A percentile compares a stretch with the other conserved stretches of the same genome.
These are phyloP conservation scores for Arthrobotrys megalospora DNA, from an alignment of 2,329 filamentous ascomycete genomes.

Conservation along the genomic window DNA sequence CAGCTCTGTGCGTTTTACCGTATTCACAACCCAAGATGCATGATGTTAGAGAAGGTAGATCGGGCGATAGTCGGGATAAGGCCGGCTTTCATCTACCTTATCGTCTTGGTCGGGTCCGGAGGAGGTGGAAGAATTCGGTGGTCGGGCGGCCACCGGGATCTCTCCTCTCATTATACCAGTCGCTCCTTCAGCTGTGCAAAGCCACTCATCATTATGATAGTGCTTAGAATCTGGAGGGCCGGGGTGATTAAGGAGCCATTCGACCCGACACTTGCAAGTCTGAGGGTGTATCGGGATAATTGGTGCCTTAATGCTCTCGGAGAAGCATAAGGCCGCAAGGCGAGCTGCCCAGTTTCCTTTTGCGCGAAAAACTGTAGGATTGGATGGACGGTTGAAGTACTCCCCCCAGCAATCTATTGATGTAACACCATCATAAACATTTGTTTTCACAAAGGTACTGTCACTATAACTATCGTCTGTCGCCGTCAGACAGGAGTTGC, in stretches of 20 bases:
- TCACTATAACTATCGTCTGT: neutral
- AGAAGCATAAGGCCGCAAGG: constrained; percentile 2
- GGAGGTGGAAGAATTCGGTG: no score
- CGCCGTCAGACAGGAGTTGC: no score
- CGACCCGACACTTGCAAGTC: neutral
- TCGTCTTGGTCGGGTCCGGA: no score
- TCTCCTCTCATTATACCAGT: neutral
- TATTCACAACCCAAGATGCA: neutral
- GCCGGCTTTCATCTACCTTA: no score
- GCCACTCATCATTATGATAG: neutral
- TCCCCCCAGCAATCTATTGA: constrained; percentile 21
- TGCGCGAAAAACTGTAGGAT: neutral
- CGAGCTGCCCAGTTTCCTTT: constrained; percentile 5
- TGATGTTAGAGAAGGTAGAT: neutral
- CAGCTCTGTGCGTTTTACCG: no score
- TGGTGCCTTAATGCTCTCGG: neutral
- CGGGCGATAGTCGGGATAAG: neutral
- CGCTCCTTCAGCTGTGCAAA: neutral
- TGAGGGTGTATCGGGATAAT: constrained; percentile 1
- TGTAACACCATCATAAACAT: neutral
- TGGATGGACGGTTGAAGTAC: neutral
- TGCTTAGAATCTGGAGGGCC: neutral
- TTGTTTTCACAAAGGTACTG: neutral
- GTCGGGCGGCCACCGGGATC: no score
- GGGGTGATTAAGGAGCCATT: neutral